A percentile compares a stretch with the other conserved stretches of the same genome.
phyloP scores from a whole-genome alignment of 768 basidiomycete genomes.

The Naganishia vaughanmartiniae region DNA sequence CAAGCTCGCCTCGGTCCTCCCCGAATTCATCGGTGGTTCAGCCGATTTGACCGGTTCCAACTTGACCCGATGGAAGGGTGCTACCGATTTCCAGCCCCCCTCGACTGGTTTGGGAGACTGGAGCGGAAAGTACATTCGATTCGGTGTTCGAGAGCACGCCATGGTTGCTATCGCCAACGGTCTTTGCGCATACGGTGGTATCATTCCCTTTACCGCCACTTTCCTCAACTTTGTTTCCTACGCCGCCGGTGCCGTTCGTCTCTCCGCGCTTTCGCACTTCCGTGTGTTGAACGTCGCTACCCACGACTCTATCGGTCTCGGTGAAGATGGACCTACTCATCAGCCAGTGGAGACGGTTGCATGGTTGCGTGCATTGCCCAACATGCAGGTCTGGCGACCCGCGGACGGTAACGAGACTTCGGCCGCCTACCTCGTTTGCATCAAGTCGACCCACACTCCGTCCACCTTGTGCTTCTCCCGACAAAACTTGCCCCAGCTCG shows the following conservation, averaged over 20 bases:
- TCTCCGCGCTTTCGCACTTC: constrained; percentile 83
- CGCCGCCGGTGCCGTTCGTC: constrained; percentile 84
- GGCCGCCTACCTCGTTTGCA: constrained; percentile 77
- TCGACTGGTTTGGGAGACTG: constrained; percentile 79
- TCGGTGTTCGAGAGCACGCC: constrained; percentile 94
- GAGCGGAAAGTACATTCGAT: constrained; percentile 85
- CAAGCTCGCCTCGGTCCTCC: constrained; percentile 68
- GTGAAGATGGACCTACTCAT: constrained; percentile 91
- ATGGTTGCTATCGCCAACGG: constrained; percentile 97
- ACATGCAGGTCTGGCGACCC: constrained; percentile 74
- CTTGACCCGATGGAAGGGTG: constrained; percentile 78
- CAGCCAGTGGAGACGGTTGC: constrained; percentile 88
- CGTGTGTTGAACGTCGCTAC: constrained; percentile 95
- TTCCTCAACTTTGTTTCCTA: constrained; percentile 96
- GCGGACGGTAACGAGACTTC: constrained; percentile 98
- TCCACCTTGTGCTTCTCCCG: constrained; percentile 57
- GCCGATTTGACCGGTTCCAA: constrained; percentile 91
- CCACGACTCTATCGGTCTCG: constrained; percentile 82
- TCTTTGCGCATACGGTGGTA: constrained; percentile 80
- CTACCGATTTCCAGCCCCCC: constrained; percentile 84
- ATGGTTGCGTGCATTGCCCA: constrained; percentile 83
- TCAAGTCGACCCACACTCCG: constrained; percentile 72
- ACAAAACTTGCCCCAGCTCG: constrained; percentile 73
- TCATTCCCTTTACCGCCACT: constrained; percentile 85
- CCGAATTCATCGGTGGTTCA: constrained; percentile 81